A percentile compares a stretch with the other conserved stretches of the same genome.
Evolutionary conservation across 2,329 filamentous ascomycete genomes (phyloP).

Genomic region (Ciborinia camelliae): DNA sequence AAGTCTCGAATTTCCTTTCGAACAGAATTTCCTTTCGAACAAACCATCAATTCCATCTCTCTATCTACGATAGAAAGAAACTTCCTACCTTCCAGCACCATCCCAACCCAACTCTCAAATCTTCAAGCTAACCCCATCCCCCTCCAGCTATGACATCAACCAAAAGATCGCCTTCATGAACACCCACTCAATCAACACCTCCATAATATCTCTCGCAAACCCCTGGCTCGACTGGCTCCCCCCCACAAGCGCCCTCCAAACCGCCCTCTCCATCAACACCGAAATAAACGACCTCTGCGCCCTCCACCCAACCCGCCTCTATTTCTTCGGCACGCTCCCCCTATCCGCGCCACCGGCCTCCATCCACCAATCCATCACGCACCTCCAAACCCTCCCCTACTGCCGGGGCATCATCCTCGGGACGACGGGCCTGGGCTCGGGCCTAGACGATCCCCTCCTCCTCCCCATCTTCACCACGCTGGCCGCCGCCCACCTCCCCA

Average conservation of each 20-base stretch:
- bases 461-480: constrained; percentile 70
- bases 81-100: no score
- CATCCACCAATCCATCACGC: constrained; percentile 62
- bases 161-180: constrained; percentile 88
- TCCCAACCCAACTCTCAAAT: no score
- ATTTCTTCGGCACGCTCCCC: constrained; percentile 79
- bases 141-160: constrained; percentile 53
- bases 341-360: constrained; percentile 62
- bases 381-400: constrained; percentile 59
- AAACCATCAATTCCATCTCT: neutral
- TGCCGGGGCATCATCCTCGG: constrained; percentile 87
- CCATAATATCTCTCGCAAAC: constrained; percentile 85
- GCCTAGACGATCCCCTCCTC: constrained; percentile 73
- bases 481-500: constrained; percentile 58
- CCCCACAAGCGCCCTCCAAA: constrained; percentile 55
- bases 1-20: no score
- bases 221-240: constrained; percentile 88
- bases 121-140: neutral
- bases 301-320: constrained; percentile 64
- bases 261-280: constrained; percentile 69
- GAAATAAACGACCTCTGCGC: constrained; percentile 73
- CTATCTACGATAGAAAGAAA: neutral
- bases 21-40: neutral
- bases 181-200: constrained; percentile 74
- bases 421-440: constrained; percentile 74